Base-by-base conservation (phyloP, 495 filamentous ascomycete species). In the Thermothielavioides terrestris region DNA sequence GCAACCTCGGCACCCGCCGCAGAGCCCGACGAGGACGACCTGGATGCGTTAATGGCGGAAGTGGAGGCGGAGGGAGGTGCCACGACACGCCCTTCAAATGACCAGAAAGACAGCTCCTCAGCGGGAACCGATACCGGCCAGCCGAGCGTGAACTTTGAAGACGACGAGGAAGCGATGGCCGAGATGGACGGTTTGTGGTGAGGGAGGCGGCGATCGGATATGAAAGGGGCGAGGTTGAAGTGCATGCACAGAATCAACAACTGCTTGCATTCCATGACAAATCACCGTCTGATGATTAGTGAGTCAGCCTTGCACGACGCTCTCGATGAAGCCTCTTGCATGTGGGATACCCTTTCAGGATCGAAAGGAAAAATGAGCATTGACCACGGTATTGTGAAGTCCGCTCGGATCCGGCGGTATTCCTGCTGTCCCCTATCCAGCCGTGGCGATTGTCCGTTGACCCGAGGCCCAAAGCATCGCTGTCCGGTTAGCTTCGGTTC, bases 121-220 rank as follows among this genome's bases (percentile, higher is more conserved):
- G 14, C 6, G 1, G 32, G 34, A 1, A 18, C 15, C 11, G 49
- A 39, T 26, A 11, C 27, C 21, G 48, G 18, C 1, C 20, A 5
- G 3, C 14, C 18, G 22, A 23, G 18, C 1, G 15, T 11, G 0
- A 11, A 15, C 5, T 78, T 74, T 57, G 75, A 67, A 4, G 81
- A 82, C 52, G 83, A 84, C 26, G 77, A 84, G 69, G 83, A 79
- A 42, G 81, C 74, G 4, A 82, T 86, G 80, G 81, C 74, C 22
- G 82, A 76, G 48, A 78, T 87, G 72, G 78, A 77, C 25, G 79
- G 67, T 7, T 59, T 77, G 41, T 84, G 77, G 79, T 84, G 57
- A 74, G n/a, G n/a, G n/a, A 27, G 35, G 21, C 15, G 11, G 22
- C n/a, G 36, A 21, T 12, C 3, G 22, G 1, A 22, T 23, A 1